Base-by-base conservation (phyloP, 2,329 filamentous ascomycete genomes). In the Ceratocystis cubensis region DNA sequence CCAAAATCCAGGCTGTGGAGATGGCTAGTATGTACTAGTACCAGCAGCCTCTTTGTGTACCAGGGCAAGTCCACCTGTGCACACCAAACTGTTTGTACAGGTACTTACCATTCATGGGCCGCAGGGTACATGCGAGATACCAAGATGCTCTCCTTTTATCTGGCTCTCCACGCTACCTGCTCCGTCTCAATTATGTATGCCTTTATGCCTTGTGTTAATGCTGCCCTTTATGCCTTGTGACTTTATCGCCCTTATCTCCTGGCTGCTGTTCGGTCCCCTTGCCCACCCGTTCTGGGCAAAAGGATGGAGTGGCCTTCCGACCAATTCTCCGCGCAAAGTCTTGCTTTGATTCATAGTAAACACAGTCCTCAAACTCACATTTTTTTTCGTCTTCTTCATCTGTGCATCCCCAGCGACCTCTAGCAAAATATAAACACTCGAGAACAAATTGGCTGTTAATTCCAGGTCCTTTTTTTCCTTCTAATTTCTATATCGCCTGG, bases 281-380 rank as follows among this genome's bases (percentile, higher is more conserved):
- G 13, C 7, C 15, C 22, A 57, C 30, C 5, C 17, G 53, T 8
- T 28, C 22, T 57, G 22, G 53, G 53, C 7, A 20, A 57, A 33
- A 57, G 25, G 53, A 33, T 30, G 25, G 53, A 33, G 53, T 25
- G 53, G 25, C 56, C 56, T 37, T 7, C 28, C 28, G 20, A n/a
- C 56, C 3, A 59, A 33, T 59, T 59, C 28, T 59, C 56, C 56
- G 56, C 56, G 56, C 56, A 59, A 59, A 59, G 30, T 59, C 15
- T 37, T 20, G 56, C 3, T 44, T 17, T 48, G 7, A n/a, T 63
- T 25, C 30, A 17, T 25, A 46, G 30, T 45, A n/a, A 46, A 45
- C 37, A 65, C 37, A 28, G 33, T 15, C 50, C 25, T 45, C 46
- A 20, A 17, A n/a, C n/a, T 45, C 37, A 4, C 37, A 4, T 5